Evolutionary conservation across 345 rosid species (phyloP), one percentile per base, ranked within the genome.

Genomic region (Sapria himalayana): DNA sequence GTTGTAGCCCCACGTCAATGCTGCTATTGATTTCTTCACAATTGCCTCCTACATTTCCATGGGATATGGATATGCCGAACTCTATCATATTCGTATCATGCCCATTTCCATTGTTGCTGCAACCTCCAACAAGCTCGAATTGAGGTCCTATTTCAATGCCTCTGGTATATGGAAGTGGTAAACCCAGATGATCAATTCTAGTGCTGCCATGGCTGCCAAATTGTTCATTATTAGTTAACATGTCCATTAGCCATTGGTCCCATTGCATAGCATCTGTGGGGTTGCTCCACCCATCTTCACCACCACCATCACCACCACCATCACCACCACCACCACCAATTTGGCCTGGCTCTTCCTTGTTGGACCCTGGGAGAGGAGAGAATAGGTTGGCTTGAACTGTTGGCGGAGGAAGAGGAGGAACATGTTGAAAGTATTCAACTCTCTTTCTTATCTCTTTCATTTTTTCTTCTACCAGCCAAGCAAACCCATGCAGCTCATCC

Each of bases 401-500:
- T 7, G 25, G 38, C 12, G 29, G 16, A 9, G 27, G 25, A 33
- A 39, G 19, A 3, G 38, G 31, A 8, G 49, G 46, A 38, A 49
- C 25, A 8, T 37, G 57, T 19, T 33, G 41, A n/a, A 50, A 39
- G 15, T 39, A 60, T 0, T 48, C 52, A 0, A 33, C 7, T 29
- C 53, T 51, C 38, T 19, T 56, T 4, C 43, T 32, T 3, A 54
- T 29, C 2, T 54, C 58, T 19, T 43, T 37, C 15, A 41, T 49
- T 29, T 40, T 62, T n/a, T 62, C 67, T 5, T 51, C 50, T 3
- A 49, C 1, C 2, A 54, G 29, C 63, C 63, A 66, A 5, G 18
- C 0, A 18, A 70, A 9, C 2, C 25, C 22, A 3, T 20, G 27
- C 13, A 48, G 14, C 4, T 70, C 65, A 33, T 0, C 6, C 3